Evolutionary conservation across 2,329 filamentous ascomycete genomes (phyloP).

Genomic region (Fusarium nygamai): DNA sequence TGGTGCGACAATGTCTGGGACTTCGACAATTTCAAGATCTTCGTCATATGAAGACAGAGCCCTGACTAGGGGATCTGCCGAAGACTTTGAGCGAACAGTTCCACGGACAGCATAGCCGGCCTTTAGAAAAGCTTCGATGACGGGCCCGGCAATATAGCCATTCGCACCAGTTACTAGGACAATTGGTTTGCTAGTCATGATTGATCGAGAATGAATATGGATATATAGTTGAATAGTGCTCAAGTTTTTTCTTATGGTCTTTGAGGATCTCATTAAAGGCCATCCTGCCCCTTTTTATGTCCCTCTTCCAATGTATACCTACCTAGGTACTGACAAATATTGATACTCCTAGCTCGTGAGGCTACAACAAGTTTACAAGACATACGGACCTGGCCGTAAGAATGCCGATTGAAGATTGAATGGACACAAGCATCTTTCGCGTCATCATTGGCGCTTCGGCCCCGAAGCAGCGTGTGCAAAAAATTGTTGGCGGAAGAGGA

Average conservation of each 20-base stretch:
- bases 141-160: conserved; percentile 52
- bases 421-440: background rate
- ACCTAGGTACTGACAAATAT: background rate
- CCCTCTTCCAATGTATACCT: too few relatives aligned
- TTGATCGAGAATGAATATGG: background rate
- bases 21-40: conserved; percentile 40
- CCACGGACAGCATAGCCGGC: conserved; percentile 52
- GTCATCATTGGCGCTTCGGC: background rate
- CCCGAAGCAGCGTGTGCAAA: background rate
- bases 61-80: conserved; percentile 28
- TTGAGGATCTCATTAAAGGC: background rate
- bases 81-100: conserved; percentile 47
- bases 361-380: background rate
- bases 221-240: background rate
- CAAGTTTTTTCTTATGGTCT: background rate
- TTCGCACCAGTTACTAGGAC: conserved; percentile 53
- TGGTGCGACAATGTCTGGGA: conserved; percentile 48
- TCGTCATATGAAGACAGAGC: conserved; percentile 33
- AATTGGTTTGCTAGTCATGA: conserved; percentile 37
- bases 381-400: background rate
- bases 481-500: background rate
- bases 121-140: conserved; percentile 49
- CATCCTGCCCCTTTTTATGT: background rate
- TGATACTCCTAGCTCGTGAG: background rate
- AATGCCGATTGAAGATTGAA: background rate